A percentile compares a stretch with the other conserved stretches of the same genome.
Conservation (phyloP, 345 rosid genomes). For the Carallia brachiata region DNA sequence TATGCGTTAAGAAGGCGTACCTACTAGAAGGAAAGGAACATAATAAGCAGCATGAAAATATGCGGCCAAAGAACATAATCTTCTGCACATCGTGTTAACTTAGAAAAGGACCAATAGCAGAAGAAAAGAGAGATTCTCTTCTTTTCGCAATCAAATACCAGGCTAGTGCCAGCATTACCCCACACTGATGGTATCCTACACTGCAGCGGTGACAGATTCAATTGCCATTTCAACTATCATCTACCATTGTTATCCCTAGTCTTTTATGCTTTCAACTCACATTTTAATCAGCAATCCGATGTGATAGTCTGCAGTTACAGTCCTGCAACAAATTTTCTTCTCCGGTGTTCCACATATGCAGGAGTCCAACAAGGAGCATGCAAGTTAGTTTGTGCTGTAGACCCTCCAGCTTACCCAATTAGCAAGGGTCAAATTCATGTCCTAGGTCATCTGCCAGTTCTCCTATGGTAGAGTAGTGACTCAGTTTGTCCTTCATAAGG, state of each 20-base stretch:
- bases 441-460: slow-evolving; percentile 35
- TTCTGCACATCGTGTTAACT: slow-evolving; percentile 24
- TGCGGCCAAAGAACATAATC: too few relatives aligned
- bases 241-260: background rate
- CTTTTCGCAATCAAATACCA: slow-evolving; percentile 13
- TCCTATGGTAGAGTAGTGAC: slow-evolving; percentile 30
- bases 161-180: background rate
- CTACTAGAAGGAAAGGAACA: background rate
- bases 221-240: slow-evolving; percentile 8
- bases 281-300: background rate
- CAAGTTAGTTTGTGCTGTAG: slow-evolving; percentile 3
- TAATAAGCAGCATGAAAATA: background rate
- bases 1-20: too few relatives aligned
- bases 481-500: slow-evolving; percentile 31
- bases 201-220: background rate
- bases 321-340: slow-evolving; percentile 2
- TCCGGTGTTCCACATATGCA: slow-evolving; percentile 3
- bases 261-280: slow-evolving; percentile 11
- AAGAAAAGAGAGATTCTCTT: slow-evolving; percentile 10
- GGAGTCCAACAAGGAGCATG: background rate
- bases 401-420: background rate
- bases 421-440: slow-evolving; percentile 7
- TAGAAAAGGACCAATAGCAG: slow-evolving; percentile 2
- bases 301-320: background rate
- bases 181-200: background rate